Evolutionary conservation across 176 grass and related monocot species (phyloP).

Genomic region (Saccharum officinarum): DNA sequence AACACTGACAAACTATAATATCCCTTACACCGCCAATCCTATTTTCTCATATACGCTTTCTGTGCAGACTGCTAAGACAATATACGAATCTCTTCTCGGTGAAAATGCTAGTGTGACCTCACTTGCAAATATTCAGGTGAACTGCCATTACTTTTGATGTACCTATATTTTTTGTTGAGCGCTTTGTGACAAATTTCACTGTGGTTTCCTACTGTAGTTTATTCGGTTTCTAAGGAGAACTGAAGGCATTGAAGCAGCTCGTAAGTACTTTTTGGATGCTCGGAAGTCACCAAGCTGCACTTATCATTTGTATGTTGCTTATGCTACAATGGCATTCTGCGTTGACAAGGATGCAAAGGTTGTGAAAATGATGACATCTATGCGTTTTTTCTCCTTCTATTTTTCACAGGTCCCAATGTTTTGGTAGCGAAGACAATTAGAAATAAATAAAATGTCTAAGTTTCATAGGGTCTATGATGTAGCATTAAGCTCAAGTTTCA

Average conservation of each 20-base stretch:
- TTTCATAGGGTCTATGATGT: constrained; percentile 19
- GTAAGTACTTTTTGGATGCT: constrained; percentile 91
- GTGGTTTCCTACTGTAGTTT: constrained; percentile 55
- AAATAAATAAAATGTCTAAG: background rate
- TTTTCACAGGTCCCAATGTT: background rate
- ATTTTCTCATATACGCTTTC: constrained; percentile 28
- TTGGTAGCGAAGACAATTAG: background rate
- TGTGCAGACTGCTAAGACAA: constrained; percentile 75
- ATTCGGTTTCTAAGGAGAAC: constrained; percentile 94
- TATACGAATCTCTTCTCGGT: constrained; percentile 81
- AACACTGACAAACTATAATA: constrained; percentile 7
- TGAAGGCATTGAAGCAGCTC: constrained; percentile 90
- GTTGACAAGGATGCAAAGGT: constrained; percentile 97
- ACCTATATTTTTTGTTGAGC: background rate
- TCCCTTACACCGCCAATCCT: background rate
- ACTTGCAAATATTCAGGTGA: constrained; percentile 85
- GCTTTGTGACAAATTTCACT: constrained; percentile 25
- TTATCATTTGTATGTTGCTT: constrained; percentile 94
- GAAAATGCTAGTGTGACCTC: constrained; percentile 55
- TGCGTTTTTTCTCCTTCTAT: constrained; percentile 8
- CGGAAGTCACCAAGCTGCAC: constrained; percentile 77
- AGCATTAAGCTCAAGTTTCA: constrained; percentile 4
- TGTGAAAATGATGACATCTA: constrained; percentile 33
- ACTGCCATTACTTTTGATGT: constrained; percentile 29
- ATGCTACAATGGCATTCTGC: constrained; percentile 91